Evolutionary conservation across 2,329 filamentous ascomycete species (phyloP), one percentile per base, ranked within the genome.

Genomic region (Geoglossum cookeanum): DNA sequence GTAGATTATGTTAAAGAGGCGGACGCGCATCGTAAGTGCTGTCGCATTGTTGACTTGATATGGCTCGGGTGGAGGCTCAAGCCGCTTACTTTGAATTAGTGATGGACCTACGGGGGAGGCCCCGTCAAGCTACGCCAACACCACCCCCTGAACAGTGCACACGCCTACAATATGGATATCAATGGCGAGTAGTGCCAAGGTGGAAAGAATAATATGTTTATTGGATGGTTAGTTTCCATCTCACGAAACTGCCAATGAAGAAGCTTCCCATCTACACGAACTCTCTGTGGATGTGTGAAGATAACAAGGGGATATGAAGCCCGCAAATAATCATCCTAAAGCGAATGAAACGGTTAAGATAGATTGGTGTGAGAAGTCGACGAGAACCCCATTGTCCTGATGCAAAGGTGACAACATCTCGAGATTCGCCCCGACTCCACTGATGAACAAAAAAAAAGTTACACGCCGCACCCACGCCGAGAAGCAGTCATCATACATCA

Each of bases 1-100:
- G 74, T 95, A 95, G 72, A 90, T 80, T 69, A 94, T 81, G 67
- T 82, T 81, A 69, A 86, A 88, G 65, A 90, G 71, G 60, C 81
- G 74, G 62, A 45, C 29, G n/a, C 15, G 54, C 37, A 55, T 45
- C 22, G 42, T 45, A 22, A 22, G 22, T 44, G 47, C 29, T 51
- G n/a, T 27, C 45, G 1, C 48, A 32, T 32, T 51, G 48, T 13
- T 45, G 42, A 22, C 22, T 22, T 22, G 22, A 22, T 22, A 22
- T 22, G 22, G 22, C 22, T 22, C 22, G 22, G 22, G 22, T 22
- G 22, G 22, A 22, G 22, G 22, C 22, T 22, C 22, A 22, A 22
- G 22, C 22, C 22, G 22, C 22, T 22, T 22, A 22, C 22, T 22
- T 22, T 22, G 22, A 22, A 22, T 22, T 22, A 22, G 22, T 22